Conservation (phyloP, 352 stramenopile species). For the Pythium sukuiense region DNA sequence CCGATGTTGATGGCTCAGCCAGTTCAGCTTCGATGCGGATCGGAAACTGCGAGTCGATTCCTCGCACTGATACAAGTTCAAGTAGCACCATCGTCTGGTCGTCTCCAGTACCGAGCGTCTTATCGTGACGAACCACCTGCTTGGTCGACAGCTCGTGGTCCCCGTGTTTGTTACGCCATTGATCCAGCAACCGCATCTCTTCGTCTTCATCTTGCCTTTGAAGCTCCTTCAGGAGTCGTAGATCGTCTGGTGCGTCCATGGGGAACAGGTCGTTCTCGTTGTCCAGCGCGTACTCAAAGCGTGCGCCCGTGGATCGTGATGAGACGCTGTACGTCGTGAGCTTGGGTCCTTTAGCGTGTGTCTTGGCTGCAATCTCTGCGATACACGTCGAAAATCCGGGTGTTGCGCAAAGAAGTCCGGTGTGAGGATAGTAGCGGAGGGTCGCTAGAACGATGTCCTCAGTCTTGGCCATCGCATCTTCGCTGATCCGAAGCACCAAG, state of each 20-base stretch:
- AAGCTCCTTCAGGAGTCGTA: slow-evolving; percentile 43
- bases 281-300: slow-evolving; percentile 63
- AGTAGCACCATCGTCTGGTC: slow-evolving; percentile 22
- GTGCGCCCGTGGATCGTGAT: slow-evolving; percentile 30
- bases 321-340: slow-evolving; percentile 49
- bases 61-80: slow-evolving; percentile 15
- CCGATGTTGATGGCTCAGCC: background rate
- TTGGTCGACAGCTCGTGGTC: background rate
- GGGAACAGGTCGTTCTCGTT: slow-evolving; percentile 60
- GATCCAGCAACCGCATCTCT: slow-evolving; percentile 29
- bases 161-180: slow-evolving; percentile 32
- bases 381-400: slow-evolving; percentile 56
- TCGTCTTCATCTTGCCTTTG: slow-evolving; percentile 43
- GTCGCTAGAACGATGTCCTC: slow-evolving; percentile 48
- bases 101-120: background rate
- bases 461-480: background rate
- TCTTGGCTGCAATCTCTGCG: slow-evolving; percentile 40
- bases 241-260: slow-evolving; percentile 36
- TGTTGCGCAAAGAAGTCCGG: slow-evolving; percentile 48
- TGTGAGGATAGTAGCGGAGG: slow-evolving; percentile 50
- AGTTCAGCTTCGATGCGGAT: slow-evolving; percentile 15
- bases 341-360: slow-evolving; percentile 30
- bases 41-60: background rate
- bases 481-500: slow-evolving; percentile 41
- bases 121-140: slow-evolving; percentile 1